Evolutionary conservation across 108 stramenopile species (phyloP).

Genomic region (Craspedostauros australis): DNA sequence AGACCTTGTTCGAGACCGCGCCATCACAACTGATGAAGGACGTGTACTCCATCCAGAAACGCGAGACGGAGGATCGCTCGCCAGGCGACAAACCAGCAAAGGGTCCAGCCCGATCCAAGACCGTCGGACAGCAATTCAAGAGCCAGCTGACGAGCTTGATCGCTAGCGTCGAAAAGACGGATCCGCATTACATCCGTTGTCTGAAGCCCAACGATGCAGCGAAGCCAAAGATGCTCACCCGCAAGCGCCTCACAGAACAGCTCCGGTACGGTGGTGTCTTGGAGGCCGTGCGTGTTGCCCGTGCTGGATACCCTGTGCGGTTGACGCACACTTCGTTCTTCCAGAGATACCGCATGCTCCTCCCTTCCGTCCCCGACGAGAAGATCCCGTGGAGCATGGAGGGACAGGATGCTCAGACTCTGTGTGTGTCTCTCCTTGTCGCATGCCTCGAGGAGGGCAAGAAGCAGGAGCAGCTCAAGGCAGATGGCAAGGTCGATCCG

Average conservation of each 20-base stretch:
- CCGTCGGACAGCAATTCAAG: slow-evolving; percentile 95
- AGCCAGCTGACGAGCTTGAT: slow-evolving; percentile 85
- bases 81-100: slow-evolving; percentile 4
- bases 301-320: slow-evolving; percentile 98
- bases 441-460: slow-evolving; percentile 65
- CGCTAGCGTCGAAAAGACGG: slow-evolving; percentile 86
- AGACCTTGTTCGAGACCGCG: slow-evolving; percentile 83
- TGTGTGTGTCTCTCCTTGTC: slow-evolving; percentile 73
- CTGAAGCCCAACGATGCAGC: slow-evolving; percentile 95
- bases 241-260: slow-evolving; percentile 89
- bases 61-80: slow-evolving; percentile 36
- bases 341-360: slow-evolving; percentile 84
- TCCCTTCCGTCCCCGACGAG: slow-evolving; percentile 55
- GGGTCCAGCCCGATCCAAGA: slow-evolving; percentile 56
- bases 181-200: slow-evolving; percentile 99
- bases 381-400: slow-evolving; percentile 72
- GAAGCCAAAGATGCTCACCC: slow-evolving; percentile 71
- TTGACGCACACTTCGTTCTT: slow-evolving; percentile 85
- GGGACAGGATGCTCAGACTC: slow-evolving; percentile 55
- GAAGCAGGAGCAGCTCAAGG: slow-evolving; percentile 23
- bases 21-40: slow-evolving; percentile 66
- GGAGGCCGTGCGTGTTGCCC: slow-evolving; percentile 98
- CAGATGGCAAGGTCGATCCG: slow-evolving; percentile 24
- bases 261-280: slow-evolving; percentile 97
- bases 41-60: slow-evolving; percentile 64